These are phyloP conservation scores for Aspergillus sparsus DNA, from an alignment of 495 filamentous ascomycete species.

Conservation along the genomic window DNA sequence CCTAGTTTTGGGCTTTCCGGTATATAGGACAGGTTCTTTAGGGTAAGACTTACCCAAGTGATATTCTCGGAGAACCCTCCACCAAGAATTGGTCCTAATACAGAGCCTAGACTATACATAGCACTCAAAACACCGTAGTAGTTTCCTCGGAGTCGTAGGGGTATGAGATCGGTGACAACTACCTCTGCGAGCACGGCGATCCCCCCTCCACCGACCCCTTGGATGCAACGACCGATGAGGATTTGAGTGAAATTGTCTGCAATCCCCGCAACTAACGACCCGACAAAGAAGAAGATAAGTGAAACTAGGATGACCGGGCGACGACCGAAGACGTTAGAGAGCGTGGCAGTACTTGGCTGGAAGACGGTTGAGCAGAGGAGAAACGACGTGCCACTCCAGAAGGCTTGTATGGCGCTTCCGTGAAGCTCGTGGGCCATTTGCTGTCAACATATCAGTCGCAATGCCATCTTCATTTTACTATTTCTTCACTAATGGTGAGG, in stretches of 20 bases:
- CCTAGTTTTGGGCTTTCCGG: not conserved
- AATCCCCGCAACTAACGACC: conserved; percentile 43
- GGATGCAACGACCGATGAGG: conserved; percentile 35
- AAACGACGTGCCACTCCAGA: conserved; percentile 56
- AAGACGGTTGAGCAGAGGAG: conserved; percentile 49
- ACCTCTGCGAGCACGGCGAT: conserved; percentile 35
- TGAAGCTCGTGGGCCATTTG: conserved; percentile 33
- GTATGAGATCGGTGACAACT: conserved; percentile 43
- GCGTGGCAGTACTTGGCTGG: conserved; percentile 41
- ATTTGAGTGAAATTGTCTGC: conserved; percentile 35
- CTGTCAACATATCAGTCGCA: conserved; percentile 7
- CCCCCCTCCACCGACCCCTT: conserved; percentile 41
- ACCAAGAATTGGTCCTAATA: conserved; percentile 41
- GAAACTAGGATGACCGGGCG: conserved; percentile 44
- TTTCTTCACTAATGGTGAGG: not conserved
- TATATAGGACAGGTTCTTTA: not conserved
- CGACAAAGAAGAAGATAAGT: conserved; percentile 42
- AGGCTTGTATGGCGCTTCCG: conserved; percentile 51
- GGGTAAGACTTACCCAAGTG: conserved; percentile 34
- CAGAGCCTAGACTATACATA: conserved; percentile 28
- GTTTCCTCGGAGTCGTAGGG: conserved; percentile 37
- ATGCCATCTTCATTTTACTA: not conserved
- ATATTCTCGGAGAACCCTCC: conserved; percentile 36
- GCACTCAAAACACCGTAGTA: conserved; percentile 35
- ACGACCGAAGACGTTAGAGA: conserved; percentile 55